phyloP scores from a whole-genome alignment of 352 stramenopile genomes.

The Phytophthora foliorum region DNA sequence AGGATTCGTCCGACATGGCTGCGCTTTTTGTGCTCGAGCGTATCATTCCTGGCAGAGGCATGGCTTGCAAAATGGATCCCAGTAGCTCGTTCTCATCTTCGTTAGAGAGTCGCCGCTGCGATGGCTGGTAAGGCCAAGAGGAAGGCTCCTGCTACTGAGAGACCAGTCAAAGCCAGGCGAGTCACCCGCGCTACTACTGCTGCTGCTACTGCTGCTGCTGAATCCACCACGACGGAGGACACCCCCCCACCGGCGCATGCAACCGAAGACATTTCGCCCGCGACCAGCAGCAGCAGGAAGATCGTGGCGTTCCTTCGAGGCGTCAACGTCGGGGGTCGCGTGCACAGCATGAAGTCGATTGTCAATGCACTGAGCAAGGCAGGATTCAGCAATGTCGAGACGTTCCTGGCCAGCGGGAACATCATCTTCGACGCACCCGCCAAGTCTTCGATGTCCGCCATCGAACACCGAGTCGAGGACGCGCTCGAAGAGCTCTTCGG shows the following conservation, averaged over 20 bases:
- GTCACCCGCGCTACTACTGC: constrained; percentile 6
- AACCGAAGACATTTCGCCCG: background rate
- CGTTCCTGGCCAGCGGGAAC: constrained; percentile 49
- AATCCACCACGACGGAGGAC: background rate
- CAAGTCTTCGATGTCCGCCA: constrained; percentile 1
- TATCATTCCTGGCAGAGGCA: constrained; percentile 13
- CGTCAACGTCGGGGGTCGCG: constrained; percentile 41
- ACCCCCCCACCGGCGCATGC: constrained; percentile 2
- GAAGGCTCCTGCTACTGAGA: constrained; percentile 6
- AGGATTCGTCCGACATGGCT: constrained; percentile 1
- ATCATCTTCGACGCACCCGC: constrained; percentile 27
- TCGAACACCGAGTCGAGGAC: constrained; percentile 36
- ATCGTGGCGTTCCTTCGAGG: constrained; percentile 45
- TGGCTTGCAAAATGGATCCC: background rate
- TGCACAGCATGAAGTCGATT: constrained; percentile 47
- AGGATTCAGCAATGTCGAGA: constrained; percentile 33
- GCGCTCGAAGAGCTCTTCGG: constrained; percentile 38
- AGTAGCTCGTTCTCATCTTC: constrained; percentile 6
- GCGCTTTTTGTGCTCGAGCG: background rate
- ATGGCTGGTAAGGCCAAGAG: constrained; percentile 25
- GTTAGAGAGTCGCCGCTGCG: background rate
- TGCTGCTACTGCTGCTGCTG: background rate
- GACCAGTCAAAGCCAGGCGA: constrained; percentile 8
- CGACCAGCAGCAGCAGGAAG: constrained; percentile 10
- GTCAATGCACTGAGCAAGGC: constrained; percentile 19